Evolutionary conservation across 2,329 filamentous ascomycete species (phyloP).

Genomic region (Phaeosphaeria sp.): DNA sequence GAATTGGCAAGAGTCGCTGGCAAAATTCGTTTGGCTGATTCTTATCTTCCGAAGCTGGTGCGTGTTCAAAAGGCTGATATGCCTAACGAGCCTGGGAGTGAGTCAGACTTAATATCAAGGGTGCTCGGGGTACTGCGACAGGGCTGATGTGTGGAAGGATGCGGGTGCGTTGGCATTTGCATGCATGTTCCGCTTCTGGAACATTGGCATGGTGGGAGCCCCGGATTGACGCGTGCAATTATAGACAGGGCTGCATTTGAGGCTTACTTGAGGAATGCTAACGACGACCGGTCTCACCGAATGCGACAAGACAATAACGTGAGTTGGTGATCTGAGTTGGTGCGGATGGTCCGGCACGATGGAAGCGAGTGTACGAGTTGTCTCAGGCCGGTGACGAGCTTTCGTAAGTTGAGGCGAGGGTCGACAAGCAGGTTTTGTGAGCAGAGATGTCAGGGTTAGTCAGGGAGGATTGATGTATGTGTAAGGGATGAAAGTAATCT

Average conservation of each 20-base stretch:
- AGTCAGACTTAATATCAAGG: constrained; percentile 47
- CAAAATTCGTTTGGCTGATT: constrained; percentile 36
- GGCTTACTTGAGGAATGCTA: constrained; percentile 32
- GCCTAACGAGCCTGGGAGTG: constrained; percentile 36
- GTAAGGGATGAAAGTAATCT: constrained; percentile 9
- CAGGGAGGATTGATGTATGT: constrained; percentile 6
- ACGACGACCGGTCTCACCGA: background rate
- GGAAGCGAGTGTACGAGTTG: constrained; percentile 10
- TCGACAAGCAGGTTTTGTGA: constrained; percentile 15
- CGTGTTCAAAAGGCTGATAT: constrained; percentile 25
- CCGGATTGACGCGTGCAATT: constrained; percentile 29
- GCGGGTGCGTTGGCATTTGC: constrained; percentile 39
- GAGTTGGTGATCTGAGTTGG: constrained; percentile 8
- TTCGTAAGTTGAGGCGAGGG: constrained; percentile 4
- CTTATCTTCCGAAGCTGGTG: constrained; percentile 22
- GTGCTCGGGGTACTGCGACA: constrained; percentile 19
- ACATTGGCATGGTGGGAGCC: constrained; percentile 25
- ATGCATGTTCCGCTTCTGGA: constrained; percentile 11
- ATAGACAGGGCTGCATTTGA: constrained; percentile 35
- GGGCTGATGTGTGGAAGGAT: constrained; percentile 28
- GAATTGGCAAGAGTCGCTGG: constrained; percentile 28
- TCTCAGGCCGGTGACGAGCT: constrained; percentile 9
- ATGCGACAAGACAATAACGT: background rate
- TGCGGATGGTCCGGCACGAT: constrained; percentile 26
- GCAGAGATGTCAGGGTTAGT: constrained; percentile 6